Evolutionary conservation across 202 grass and related monocot species (phyloP).

Genomic region (Brachypodium distachyon): DNA sequence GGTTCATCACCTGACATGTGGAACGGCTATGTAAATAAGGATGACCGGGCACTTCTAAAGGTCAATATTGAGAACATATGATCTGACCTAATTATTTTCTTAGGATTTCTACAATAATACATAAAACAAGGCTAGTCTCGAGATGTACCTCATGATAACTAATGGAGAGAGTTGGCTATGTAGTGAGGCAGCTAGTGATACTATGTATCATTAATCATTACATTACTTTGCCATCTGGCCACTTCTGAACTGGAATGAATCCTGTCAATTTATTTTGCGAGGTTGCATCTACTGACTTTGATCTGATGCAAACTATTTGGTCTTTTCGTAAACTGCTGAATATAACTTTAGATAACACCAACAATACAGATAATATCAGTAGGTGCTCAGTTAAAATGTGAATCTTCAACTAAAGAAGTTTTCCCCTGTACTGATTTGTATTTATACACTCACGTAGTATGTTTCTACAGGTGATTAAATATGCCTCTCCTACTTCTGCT

Average conservation of each 20-base stretch:
- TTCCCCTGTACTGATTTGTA: neutral
- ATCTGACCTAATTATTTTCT: neutral
- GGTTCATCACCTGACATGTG: slow-evolving; percentile 29
- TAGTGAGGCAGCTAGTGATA: neutral
- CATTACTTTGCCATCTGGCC: neutral
- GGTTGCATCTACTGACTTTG: neutral
- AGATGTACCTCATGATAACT: neutral
- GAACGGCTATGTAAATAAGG: slow-evolving; percentile 84
- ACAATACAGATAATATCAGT: neutral
- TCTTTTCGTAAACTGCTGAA: neutral
- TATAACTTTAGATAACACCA: neutral
- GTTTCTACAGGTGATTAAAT: slow-evolving; percentile 77
- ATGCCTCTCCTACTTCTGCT: slow-evolving; percentile 78
- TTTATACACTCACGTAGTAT: slow-evolving; percentile 1
- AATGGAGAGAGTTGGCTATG: neutral
- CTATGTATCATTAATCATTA: neutral
- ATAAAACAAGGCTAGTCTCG: neutral
- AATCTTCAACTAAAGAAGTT: neutral
- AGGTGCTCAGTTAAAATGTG: neutral
- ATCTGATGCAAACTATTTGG: neutral
- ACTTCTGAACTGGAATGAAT: neutral
- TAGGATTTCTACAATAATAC: neutral
- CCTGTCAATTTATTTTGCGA: neutral
- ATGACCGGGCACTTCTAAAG: slow-evolving; percentile 93
- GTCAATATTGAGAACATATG: slow-evolving; percentile 33